A percentile compares a stretch with the other conserved stretches of the same genome.
Conservation (phyloP, 2,329 filamentous ascomycete species). For the Lachnellula occidentalis region DNA sequence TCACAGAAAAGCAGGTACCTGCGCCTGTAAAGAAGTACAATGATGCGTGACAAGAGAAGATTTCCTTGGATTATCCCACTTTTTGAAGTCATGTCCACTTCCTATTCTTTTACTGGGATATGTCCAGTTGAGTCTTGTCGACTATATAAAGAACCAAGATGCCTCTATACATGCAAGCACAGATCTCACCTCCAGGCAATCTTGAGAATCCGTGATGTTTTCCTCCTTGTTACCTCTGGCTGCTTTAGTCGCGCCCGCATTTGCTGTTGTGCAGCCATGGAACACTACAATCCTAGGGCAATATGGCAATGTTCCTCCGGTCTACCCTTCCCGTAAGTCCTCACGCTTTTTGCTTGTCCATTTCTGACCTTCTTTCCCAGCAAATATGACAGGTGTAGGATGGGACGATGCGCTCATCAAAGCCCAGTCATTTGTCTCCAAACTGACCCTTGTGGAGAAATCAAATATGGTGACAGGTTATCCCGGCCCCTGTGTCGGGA, state of each 20-base stretch:
- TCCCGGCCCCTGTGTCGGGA: conserved; percentile 20
- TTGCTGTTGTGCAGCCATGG: conserved; percentile 13
- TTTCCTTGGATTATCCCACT: too few relatives aligned
- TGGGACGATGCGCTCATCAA: conserved; percentile 67
- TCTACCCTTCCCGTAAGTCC: conserved; percentile 25
- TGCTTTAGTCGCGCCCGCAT: conserved; percentile 15
- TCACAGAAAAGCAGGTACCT: too few relatives aligned
- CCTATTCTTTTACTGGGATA: too few relatives aligned
- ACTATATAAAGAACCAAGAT: neutral
- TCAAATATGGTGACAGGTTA: conserved; percentile 34
- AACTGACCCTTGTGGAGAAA: conserved; percentile 75
- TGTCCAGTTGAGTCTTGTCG: neutral
- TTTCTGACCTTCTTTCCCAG: conserved; percentile 7
- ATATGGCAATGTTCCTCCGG: conserved; percentile 17
- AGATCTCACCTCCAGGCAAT: neutral
- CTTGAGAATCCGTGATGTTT: conserved; percentile 1
- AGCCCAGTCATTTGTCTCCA: conserved; percentile 59
- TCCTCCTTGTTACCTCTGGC: conserved; percentile 8
- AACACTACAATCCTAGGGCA: conserved; percentile 18
- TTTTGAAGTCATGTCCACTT: neutral
- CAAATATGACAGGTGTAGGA: conserved; percentile 13
- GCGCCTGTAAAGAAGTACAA: too few relatives aligned
- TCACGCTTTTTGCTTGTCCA: neutral
- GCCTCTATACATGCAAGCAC: neutral
- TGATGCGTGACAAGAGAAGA: too few relatives aligned